Base-by-base conservation (phyloP, 345 rosid genomes). In the Bruguiera sexangula region DNA sequence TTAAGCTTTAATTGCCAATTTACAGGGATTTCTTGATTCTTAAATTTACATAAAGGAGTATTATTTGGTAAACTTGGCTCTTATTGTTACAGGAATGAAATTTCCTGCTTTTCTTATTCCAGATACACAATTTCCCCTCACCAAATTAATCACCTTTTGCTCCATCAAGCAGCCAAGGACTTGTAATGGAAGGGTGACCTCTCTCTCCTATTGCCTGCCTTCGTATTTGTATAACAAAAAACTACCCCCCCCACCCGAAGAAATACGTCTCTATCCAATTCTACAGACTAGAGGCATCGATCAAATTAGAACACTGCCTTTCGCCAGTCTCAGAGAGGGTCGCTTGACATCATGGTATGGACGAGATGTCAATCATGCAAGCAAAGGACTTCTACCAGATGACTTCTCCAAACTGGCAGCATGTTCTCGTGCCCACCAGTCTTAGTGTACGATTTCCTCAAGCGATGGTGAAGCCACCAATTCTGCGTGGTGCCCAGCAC, bases 351-450 rank as follows among this genome's bases (percentile, higher is more conserved):
- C 50, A 15, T 53, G 52, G 34, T 5, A 31, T 61, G 59, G 46
- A 50, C 69, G 18, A 27, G 61, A 15, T 27, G 67, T 39, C 58
- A 1, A 68, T 83, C 75, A 81, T 22, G 83, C 82, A 31, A 75
- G 78, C 62, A 77, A 88, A 13, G 92, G 96, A 27, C 76, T 87
- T 39, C 68, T 77, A 67, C 79, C 81, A 0, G 87, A 75, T 27
- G 87, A 63, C 16, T 24, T 77, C 59, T 82, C 84, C 73, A 92
- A 55, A 74, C 32, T 73, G 11, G 86, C 85, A 4, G 96, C 94
- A 60, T 85, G 86, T 3, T 82, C 88, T 66, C 97, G 83, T 3
- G 97, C 99, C 99, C 99, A 95, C 82, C 72, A 79, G 83, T 95
- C 96, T 13, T 85, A 90, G 56, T 95, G 96, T 69, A 90, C 39